phyloP scores from a whole-genome alignment of 495 filamentous ascomycete genomes.

The Lepidopterella palustris region DNA sequence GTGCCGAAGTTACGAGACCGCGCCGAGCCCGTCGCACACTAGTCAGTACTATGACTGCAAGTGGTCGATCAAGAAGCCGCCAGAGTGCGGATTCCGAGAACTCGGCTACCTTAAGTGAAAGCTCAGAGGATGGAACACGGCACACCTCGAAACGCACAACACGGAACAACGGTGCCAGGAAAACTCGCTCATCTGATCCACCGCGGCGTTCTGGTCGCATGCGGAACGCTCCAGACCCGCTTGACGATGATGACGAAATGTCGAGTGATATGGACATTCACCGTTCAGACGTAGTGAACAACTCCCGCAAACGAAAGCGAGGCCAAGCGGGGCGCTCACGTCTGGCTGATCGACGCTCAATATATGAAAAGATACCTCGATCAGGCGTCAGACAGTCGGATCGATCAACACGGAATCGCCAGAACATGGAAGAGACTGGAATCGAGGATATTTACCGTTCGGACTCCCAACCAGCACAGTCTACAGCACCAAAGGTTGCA shows the following conservation, averaged over 20 bases:
- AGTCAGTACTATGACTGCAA: not conserved
- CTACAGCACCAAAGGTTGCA: conserved; percentile 45
- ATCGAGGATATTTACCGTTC: conserved; percentile 56
- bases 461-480: conserved; percentile 34
- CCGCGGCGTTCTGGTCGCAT: conserved; percentile 16
- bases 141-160: not conserved
- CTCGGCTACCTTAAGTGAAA: not conserved
- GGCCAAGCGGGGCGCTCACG: not conserved
- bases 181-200: not conserved
- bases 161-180: not conserved
- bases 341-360: conserved; percentile 1
- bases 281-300: conserved; percentile 14
- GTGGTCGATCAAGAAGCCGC: conserved; percentile 6
- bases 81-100: not conserved
- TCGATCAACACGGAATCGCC: conserved; percentile 32
- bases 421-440: conserved; percentile 58
- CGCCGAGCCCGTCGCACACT: conserved; percentile 9
- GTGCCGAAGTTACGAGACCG: conserved; percentile 1
- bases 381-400: conserved; percentile 31
- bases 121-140: not conserved
- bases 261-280: conserved; percentile 17
- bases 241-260: conserved; percentile 23
- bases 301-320: conserved; percentile 17
- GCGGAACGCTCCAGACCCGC: not conserved
- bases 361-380: conserved; percentile 14